These are phyloP conservation scores for Singerocomus rubriflavus DNA, from an alignment of 1,284 basidiomycete genomes.

Conservation along the genomic window DNA sequence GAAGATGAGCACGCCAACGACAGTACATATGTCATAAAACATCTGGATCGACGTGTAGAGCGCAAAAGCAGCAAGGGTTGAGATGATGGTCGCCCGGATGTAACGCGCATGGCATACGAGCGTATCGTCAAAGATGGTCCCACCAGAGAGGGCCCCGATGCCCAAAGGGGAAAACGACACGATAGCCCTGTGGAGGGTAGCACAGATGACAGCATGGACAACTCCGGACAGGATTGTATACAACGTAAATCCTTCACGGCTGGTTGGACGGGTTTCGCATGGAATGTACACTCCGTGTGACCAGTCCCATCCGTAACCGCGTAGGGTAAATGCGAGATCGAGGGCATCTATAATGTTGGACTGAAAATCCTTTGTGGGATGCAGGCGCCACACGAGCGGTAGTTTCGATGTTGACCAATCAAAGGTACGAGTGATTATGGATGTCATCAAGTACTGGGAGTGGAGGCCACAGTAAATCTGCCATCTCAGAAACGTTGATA, in stretches of 20 bases:
- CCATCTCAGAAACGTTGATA: too few relatives aligned
- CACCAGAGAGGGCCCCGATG: conserved; percentile 38
- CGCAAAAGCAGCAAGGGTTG: not conserved
- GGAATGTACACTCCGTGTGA: conserved; percentile 39
- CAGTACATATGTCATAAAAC: too few relatives aligned
- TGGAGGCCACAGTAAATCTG: not conserved
- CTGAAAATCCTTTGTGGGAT: not conserved
- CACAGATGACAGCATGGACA: conserved; percentile 39
- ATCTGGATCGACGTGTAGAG: too few relatives aligned
- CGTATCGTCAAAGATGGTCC: conserved; percentile 47
- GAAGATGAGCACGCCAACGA: too few relatives aligned
- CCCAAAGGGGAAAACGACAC: conserved; percentile 37
- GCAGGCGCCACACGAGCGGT: conserved; percentile 5
- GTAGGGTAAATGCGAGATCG: conserved; percentile 45
- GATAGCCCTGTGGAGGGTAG: conserved; percentile 39
- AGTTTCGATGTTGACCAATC: conserved; percentile 16
- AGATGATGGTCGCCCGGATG: conserved; percentile 39
- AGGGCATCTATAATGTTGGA: conserved; percentile 38
- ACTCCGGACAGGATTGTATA: conserved; percentile 35
- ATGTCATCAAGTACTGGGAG: conserved; percentile 13
- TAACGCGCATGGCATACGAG: conserved; percentile 31
- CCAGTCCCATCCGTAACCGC: conserved; percentile 50
- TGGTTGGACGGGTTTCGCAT: conserved; percentile 37
- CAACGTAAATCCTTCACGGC: conserved; percentile 36
- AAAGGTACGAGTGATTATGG: conserved; percentile 13